phyloP scores from a whole-genome alignment of 2,329 filamentous ascomycete species.

The Microascus cirrosus region DNA sequence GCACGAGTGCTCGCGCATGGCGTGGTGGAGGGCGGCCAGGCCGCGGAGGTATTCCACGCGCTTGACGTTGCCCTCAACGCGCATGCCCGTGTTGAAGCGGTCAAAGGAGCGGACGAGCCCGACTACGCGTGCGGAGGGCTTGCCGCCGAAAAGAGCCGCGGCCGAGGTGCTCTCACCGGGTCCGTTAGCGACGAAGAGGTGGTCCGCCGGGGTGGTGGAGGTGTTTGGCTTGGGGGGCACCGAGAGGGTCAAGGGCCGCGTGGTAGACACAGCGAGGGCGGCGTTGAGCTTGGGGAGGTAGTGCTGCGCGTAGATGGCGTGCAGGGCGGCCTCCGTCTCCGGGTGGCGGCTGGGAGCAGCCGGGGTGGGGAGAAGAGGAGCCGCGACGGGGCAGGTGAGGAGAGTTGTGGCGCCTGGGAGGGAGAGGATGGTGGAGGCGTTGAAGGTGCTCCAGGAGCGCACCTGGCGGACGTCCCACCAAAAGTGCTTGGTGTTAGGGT shows the following conservation, averaged over 20 bases:
- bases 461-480: conserved; percentile 95
- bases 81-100: conserved; percentile 92
- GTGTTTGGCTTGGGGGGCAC: conserved; percentile 23
- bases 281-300: conserved; percentile 83
- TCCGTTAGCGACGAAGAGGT: conserved; percentile 55
- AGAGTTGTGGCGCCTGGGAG: conserved; percentile 64
- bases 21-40: conserved; percentile 74
- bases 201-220: conserved; percentile 27
- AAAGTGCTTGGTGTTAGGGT: conserved; percentile 66
- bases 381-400: conserved; percentile 57
- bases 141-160: conserved; percentile 34
- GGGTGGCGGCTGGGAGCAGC: conserved; percentile 50
- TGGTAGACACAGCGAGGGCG: conserved; percentile 66
- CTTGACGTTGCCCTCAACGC: conserved; percentile 71
- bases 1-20: conserved; percentile 87
- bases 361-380: conserved; percentile 49
- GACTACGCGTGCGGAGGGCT: conserved; percentile 51
- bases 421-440: conserved; percentile 55
- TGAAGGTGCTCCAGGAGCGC: conserved; percentile 74
- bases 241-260: conserved; percentile 46
- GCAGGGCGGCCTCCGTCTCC: conserved; percentile 67
- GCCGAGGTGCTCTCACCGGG: conserved; percentile 45
- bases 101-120: conserved; percentile 88
- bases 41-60: conserved; percentile 83
- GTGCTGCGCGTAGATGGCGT: conserved; percentile 63